phyloP scores from a whole-genome alignment of 768 basidiomycete species.

The Suillus subluteus region DNA sequence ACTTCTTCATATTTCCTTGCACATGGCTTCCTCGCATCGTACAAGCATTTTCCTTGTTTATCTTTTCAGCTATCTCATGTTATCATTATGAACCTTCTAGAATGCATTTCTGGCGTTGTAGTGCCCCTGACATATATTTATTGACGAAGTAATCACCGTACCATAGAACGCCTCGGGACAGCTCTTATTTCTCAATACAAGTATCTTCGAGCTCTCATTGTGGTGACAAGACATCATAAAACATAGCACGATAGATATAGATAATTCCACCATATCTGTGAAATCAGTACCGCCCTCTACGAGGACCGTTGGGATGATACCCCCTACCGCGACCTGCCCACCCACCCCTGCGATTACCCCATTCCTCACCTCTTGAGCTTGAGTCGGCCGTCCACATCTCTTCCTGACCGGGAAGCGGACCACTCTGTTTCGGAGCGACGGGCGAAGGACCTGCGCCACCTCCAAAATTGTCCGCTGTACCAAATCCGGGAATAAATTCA shows the following conservation, averaged over 20 bases:
- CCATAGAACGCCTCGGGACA: background rate
- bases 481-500: slow-evolving; percentile 69
- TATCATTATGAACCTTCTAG: slow-evolving; percentile 1
- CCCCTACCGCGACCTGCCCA: slow-evolving; percentile 41
- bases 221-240: background rate
- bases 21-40: background rate
- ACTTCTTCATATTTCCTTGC: slow-evolving; percentile 1
- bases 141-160: background rate
- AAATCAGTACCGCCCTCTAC: slow-evolving; percentile 31
- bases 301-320: slow-evolving; percentile 26
- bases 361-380: slow-evolving; percentile 35
- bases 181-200: background rate
- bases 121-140: background rate
- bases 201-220: background rate
- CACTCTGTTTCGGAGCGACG: slow-evolving; percentile 37
- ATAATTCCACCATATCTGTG: background rate
- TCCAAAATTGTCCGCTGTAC: slow-evolving; percentile 38
- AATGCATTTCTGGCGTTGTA: background rate
- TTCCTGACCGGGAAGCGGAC: slow-evolving; percentile 52
- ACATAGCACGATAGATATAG: background rate
- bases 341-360: slow-evolving; percentile 38
- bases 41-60: background rate
- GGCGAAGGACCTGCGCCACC: slow-evolving; percentile 25
- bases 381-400: slow-evolving; percentile 49
- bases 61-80: slow-evolving; percentile 1